These are phyloP conservation scores for Boletus sp. DNA, from an alignment of 768 basidiomycete species.

Conservation along the genomic window DNA sequence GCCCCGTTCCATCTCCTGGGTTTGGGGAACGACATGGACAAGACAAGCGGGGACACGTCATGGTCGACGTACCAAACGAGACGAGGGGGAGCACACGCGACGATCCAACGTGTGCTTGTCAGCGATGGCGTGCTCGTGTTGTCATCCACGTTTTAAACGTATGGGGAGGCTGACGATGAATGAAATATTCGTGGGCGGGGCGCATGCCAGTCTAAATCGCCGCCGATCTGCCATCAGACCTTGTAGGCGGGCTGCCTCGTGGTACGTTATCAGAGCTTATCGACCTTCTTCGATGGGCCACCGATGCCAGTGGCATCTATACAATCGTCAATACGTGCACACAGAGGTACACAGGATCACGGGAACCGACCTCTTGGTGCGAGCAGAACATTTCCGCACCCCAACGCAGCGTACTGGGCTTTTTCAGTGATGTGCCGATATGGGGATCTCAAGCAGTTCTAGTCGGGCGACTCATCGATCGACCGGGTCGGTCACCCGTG, in stretches of 20 bases:
- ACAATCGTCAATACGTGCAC: not conserved
- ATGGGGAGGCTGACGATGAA: not conserved
- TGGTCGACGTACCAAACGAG: not conserved
- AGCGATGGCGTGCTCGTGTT: slow-evolving; percentile 1
- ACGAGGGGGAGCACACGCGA: not conserved
- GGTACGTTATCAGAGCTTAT: slow-evolving; percentile 20
- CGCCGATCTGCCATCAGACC: not conserved
- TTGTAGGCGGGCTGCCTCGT: slow-evolving; percentile 7
- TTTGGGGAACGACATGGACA: not conserved
- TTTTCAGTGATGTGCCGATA: slow-evolving; percentile 17
- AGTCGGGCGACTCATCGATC: not conserved
- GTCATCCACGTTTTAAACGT: slow-evolving; percentile 4
- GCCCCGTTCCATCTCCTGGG: not conserved
- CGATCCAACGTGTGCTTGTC: slow-evolving; percentile 4
- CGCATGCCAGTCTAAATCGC: not conserved
- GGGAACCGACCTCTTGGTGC: not conserved
- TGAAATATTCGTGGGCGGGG: not conserved
- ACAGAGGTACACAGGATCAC: slow-evolving; percentile 1
- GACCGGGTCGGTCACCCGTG: slow-evolving; percentile 1
- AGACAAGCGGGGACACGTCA: not conserved
- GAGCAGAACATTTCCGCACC: not conserved
- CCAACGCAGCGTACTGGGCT: too few species aligned
- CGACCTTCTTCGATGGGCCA: not conserved
- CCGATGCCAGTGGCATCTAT: not conserved
- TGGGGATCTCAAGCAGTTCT: not conserved